Evolutionary conservation across 1,284 basidiomycete genomes (phyloP), one percentile per base, ranked within the genome.

Genomic region (Pisolithus thermaeus): DNA sequence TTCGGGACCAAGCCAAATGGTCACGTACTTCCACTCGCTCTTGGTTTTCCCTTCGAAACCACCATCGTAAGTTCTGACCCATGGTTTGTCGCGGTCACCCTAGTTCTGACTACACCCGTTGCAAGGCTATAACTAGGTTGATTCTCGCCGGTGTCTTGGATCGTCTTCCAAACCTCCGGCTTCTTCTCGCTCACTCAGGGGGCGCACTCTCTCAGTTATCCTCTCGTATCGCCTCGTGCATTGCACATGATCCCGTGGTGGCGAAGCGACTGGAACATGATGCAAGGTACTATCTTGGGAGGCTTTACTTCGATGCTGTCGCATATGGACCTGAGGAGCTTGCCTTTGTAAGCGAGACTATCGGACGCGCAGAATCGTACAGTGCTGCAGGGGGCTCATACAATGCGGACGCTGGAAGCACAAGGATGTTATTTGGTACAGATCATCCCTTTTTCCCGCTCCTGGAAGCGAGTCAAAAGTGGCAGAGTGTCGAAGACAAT

Each of bases 361-460:
- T 91, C 39, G 77, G 79, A 39, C 79, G 90, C 14, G 76, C 88
- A 1, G 68, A 67, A 11, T 69, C 72, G 39, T 90, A 80, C 62
- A 70, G 66, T 3, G 39, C 44, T 51, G 56, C 67, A n/a, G 69
- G 71, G 12, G 58, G 70, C 37, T 68, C 72, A 36, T 62, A 61
- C 23, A 53, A 64, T 14, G 52, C 57, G 8, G 57, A 68, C 52
- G 43, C 65, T 49, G 80, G 80, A 43, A 83, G 80, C 53, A 70
- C 72, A 51, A 73, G 80, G 57, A 80, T 93, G 75, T 61, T 92
- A 45, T 92, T 90, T 61, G 90, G 91, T 7, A 93, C 91, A 18
- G 91, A 93, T 61, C 88, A 92, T 65, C 91, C 91, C 1, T 93
- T 93, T 75, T 93, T 93, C 71, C 90, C 90, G 4, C 90, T 90